These are phyloP conservation scores for Byssochlamys sp. DNA, from an alignment of 2,329 filamentous ascomycete species.

Conservation along the genomic window DNA sequence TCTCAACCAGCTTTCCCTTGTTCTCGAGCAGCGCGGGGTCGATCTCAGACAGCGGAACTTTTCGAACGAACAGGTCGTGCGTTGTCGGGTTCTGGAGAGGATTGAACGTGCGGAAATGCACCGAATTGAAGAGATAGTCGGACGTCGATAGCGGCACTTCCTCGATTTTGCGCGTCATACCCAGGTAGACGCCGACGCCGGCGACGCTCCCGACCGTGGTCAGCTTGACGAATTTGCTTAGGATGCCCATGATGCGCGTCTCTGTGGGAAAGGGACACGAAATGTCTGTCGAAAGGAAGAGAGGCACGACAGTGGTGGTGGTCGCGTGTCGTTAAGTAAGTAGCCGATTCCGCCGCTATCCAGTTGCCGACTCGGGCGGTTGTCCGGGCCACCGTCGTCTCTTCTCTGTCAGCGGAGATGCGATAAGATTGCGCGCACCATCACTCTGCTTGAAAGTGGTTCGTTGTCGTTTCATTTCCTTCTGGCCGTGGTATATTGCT, in stretches of 20 bases:
- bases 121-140: constrained; percentile 53
- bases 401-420: too few species aligned
- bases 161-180: constrained; percentile 46
- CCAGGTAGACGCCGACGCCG: constrained; percentile 45
- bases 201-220: constrained; percentile 40
- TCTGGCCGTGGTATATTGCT: too few species aligned
- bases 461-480: too few species aligned
- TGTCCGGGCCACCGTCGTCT: too few species aligned
- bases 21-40: constrained; percentile 55
- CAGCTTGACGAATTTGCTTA: constrained; percentile 36
- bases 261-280: too few species aligned
- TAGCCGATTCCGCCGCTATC: too few species aligned
- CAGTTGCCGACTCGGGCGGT: too few species aligned
- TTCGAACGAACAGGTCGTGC: constrained; percentile 56
- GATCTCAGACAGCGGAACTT: constrained; percentile 54
- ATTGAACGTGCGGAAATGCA: constrained; percentile 51
- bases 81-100: constrained; percentile 52
- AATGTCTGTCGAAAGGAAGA: too few species aligned
- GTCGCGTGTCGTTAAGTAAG: too few species aligned
- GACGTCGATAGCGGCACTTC: constrained; percentile 49
- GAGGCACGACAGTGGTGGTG: too few species aligned
- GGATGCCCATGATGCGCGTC: constrained; percentile 42
- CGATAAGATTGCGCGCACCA: too few species aligned
- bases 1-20: constrained; percentile 51
- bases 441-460: too few species aligned